Percentiles rank a stretch among this genome's conserved stretches.
phyloP scores from a whole-genome alignment of 1,284 basidiomycete genomes.

The Pyrrhoderma lamaoense region DNA sequence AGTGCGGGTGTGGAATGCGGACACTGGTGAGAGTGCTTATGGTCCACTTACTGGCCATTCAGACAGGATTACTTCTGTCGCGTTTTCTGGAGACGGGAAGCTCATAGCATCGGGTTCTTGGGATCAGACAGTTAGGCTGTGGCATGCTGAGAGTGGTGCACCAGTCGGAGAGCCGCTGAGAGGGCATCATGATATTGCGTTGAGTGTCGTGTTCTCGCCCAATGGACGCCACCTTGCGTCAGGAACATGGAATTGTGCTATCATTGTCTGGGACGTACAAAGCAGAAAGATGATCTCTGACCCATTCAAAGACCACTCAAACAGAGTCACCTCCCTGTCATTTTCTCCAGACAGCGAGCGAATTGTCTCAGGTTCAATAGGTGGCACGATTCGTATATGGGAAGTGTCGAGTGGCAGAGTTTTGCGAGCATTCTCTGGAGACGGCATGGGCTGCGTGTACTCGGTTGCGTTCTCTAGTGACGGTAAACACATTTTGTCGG shows the following conservation, averaged over 20 bases:
- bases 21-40: not conserved
- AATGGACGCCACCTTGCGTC: not conserved
- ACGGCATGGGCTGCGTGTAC: not conserved
- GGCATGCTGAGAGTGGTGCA: constrained; percentile 2
- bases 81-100: not conserved
- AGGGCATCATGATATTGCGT: not conserved
- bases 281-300: not conserved
- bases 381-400: too few species aligned
- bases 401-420: not conserved
- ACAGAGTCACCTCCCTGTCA: too few species aligned
- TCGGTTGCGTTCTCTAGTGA: not conserved
- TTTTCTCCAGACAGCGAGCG: too few species aligned
- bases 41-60: not conserved
- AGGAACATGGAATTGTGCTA: too few species aligned
- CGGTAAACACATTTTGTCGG: not conserved
- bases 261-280: not conserved
- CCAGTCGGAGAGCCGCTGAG: not conserved
- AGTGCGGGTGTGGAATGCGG: constrained; percentile 3
- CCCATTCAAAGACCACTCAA: not conserved
- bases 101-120: not conserved
- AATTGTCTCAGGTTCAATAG: too few species aligned
- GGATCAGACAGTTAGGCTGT: not conserved
- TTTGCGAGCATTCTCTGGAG: not conserved
- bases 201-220: constrained; percentile 8
- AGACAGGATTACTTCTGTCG: not conserved